Evolutionary conservation across 345 rosid species (phyloP), one percentile per base, ranked within the genome.

Genomic region (Reutealis trisperma): DNA sequence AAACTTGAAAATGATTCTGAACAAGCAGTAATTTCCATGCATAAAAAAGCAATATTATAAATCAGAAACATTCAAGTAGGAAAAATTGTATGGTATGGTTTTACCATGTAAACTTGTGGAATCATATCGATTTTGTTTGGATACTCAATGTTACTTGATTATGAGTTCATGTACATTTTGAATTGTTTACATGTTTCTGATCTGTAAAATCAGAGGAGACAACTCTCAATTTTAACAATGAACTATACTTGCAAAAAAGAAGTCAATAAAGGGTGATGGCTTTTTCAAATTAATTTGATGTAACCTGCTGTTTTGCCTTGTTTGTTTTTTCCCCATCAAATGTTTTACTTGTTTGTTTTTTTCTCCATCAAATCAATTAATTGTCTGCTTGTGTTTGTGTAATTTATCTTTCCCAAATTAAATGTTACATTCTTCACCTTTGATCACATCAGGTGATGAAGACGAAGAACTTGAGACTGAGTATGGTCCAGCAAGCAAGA

Each of bases 391-490:
- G 16, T 51, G 14, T 45, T 57, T 62, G 16, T 51, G 14, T 45
- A 45, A 47, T 47, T 47, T 47, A 47, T 47, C 16, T 27, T 57
- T 21, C 67, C 21, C 47, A 18, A 8, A 32, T 58, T 58, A 57
- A 37, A 67, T 5, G 22, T 51, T 11, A 34, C 47, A 13, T 62
- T n/a, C 76, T 62, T 77, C 55, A 73, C 59, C 37, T 45, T 55
- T 58, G 13, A n/a, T 78, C 14, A 37, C 41, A 25, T 61, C 84
- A 94, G 99, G 77, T 85, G 92, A 92, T 82, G 98, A 91, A 65
- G 93, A 95, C 72, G 98, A 93, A 68, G 97, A 94, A 70, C 89
- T n/a, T 32, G 96, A 90, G 80, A 85, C 82, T 77, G 92, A 90
- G 60, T 79, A 89, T 82, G 91, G 94, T 84, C 84, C 97, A 44